phyloP scores from a whole-genome alignment of 768 basidiomycete species.

The Xerocomus brunneocitrinus region DNA sequence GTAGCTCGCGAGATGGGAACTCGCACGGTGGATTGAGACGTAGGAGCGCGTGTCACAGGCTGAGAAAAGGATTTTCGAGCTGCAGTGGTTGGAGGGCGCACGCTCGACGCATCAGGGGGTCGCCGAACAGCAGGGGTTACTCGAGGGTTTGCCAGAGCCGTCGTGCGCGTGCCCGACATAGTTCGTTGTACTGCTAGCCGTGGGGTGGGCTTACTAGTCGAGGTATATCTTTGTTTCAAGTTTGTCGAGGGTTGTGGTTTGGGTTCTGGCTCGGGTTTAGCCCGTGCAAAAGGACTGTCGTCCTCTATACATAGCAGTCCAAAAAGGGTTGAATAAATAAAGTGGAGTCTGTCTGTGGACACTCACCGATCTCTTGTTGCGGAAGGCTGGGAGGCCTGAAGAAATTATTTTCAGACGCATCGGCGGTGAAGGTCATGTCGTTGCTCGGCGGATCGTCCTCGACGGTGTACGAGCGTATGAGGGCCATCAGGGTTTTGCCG shows the following conservation, averaged over 20 bases:
- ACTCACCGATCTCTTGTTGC: conserved; percentile 24
- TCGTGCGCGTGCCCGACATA: not conserved
- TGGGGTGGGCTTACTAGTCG: not conserved
- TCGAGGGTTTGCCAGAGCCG: conserved; percentile 3
- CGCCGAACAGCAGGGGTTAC: conserved; percentile 9
- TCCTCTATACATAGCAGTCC: conserved; percentile 16
- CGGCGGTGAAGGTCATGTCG: conserved; percentile 17
- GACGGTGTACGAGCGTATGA: conserved; percentile 32
- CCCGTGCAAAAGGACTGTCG: conserved; percentile 25
- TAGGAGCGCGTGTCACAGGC: conserved; percentile 21
- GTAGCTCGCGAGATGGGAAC: conserved; percentile 15
- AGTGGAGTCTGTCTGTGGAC: not conserved
- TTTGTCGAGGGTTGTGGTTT: conserved; percentile 10
- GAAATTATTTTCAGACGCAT: conserved; percentile 19
- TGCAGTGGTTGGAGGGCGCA: conserved; percentile 6
- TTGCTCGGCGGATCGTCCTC: conserved; percentile 30
- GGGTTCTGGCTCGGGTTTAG: conserved; percentile 4
- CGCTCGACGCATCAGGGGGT: conserved; percentile 1
- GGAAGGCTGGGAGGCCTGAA: conserved; percentile 17
- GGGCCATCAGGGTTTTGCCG: conserved; percentile 34
- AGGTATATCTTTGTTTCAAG: not conserved
- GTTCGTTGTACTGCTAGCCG: conserved; percentile 12
- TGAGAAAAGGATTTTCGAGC: conserved; percentile 14
- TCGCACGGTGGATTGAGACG: conserved; percentile 19
- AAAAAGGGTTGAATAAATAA: not conserved